phyloP scores from a whole-genome alignment of 1,139 yeast genomes.

The Taphrina communis region DNA sequence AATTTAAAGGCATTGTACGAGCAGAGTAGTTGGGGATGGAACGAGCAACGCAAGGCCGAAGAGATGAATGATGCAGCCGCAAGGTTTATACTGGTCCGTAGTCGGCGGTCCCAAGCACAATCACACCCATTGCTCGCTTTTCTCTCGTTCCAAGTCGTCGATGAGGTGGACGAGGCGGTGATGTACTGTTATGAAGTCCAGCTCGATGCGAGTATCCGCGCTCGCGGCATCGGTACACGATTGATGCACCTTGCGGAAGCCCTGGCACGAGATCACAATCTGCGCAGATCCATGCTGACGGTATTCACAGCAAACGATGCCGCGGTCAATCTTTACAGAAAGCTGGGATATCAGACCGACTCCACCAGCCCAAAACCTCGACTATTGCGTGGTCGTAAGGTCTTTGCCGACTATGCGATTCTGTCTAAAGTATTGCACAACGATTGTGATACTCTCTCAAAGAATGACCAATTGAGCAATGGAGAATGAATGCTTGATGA shows the following conservation, averaged over 20 bases:
- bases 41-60: constrained; percentile 4
- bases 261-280: not conserved
- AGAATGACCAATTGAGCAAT: too few species aligned
- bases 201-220: not conserved
- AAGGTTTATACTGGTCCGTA: not conserved
- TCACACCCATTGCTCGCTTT: not conserved
- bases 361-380: constrained; percentile 6
- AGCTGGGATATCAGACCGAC: constrained; percentile 8
- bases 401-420: constrained; percentile 24
- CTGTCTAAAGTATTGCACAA: not conserved
- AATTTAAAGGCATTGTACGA: constrained; percentile 8
- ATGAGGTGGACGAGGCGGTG: constrained; percentile 15
- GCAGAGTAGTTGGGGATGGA: constrained; percentile 29
- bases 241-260: constrained; percentile 6
- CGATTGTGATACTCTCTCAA: not conserved
- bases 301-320: constrained; percentile 12
- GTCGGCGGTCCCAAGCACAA: not conserved
- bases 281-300: constrained; percentile 20
- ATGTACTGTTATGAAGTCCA: constrained; percentile 18
- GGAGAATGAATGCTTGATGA: not conserved
- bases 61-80: constrained; percentile 11
- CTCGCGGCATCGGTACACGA: constrained; percentile 2
- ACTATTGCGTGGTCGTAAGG: constrained; percentile 18
- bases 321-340: constrained; percentile 1
- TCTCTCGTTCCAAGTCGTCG: constrained; percentile 12